Evolutionary conservation across 371 early-diverging fungal species (phyloP).

Genomic region (Encephalitozoon romaleae): DNA sequence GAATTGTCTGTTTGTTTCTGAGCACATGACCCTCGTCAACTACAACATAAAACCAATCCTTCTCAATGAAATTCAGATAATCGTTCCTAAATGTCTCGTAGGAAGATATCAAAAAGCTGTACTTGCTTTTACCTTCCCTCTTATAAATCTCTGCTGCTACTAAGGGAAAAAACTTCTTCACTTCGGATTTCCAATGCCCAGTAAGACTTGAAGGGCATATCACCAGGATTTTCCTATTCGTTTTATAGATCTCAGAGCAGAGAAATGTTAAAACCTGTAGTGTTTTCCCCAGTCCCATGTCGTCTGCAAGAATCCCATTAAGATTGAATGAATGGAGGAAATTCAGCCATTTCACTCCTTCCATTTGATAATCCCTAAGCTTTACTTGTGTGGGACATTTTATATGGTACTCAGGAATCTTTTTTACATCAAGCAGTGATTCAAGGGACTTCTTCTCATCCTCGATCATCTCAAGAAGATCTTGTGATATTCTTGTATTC

Average conservation of each 20-base stretch:
- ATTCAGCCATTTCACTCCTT: slow-evolving; percentile 59
- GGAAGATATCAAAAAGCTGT: slow-evolving; percentile 68
- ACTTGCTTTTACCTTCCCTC: background rate
- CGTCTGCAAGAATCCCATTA: slow-evolving; percentile 60
- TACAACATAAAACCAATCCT: slow-evolving; percentile 83
- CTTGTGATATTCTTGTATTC: slow-evolving; percentile 21
- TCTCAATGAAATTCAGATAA: slow-evolving; percentile 67
- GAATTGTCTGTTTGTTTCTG: slow-evolving; percentile 82
- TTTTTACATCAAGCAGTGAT: slow-evolving; percentile 16
- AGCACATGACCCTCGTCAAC: slow-evolving; percentile 98
- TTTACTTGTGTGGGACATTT: slow-evolving; percentile 12
- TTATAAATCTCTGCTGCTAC: background rate
- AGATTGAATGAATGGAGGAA: slow-evolving; percentile 54
- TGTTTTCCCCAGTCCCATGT: slow-evolving; percentile 93
- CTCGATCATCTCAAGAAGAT: slow-evolving; percentile 27
- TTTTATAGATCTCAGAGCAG: slow-evolving; percentile 26
- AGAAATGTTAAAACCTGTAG: slow-evolving; percentile 66
- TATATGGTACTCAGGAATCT: slow-evolving; percentile 29
- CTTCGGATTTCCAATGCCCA: slow-evolving; percentile 93
- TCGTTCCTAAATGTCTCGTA: slow-evolving; percentile 91
- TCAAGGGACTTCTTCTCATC: slow-evolving; percentile 23
- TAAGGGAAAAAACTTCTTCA: slow-evolving; percentile 59
- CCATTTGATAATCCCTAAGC: slow-evolving; percentile 59
- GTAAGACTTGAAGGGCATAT: slow-evolving; percentile 89
- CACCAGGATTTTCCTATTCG: slow-evolving; percentile 69